These are phyloP conservation scores for Ambrosia artemisiifolia DNA, from an alignment of 129 eudicot genomes.

Conservation along the genomic window DNA sequence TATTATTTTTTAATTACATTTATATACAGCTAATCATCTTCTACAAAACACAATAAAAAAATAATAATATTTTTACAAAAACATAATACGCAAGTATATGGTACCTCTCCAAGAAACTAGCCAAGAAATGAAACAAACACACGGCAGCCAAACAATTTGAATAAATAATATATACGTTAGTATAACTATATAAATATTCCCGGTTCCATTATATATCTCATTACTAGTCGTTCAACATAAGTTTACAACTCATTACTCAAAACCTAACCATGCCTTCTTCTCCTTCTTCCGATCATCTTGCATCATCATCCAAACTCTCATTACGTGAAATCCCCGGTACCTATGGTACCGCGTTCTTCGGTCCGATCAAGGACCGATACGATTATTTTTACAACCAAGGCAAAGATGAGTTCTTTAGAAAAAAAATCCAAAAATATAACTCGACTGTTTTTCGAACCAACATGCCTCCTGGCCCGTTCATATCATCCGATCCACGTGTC, in stretches of 20 bases:
- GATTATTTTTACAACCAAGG: conserved; percentile 71
- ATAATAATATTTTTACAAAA: no score
- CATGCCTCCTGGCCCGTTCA: conserved; percentile 46
- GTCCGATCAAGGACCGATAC: conserved; percentile 50
- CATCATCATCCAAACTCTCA: conserved; percentile 27
- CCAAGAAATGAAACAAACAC: background rate
- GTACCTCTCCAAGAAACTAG: background rate
- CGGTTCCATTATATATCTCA: no score
- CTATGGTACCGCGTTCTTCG: conserved; percentile 58
- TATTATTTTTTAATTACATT: background rate
- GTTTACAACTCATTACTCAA: background rate
- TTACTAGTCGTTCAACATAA: no score
- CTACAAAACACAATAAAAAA: background rate
- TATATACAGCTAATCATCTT: background rate
- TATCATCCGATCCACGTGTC: conserved; percentile 37
- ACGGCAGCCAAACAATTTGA: background rate
- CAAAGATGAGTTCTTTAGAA: conserved; percentile 45
- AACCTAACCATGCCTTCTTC: conserved; percentile 24
- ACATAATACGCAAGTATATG: no score
- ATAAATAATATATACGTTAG: background rate
- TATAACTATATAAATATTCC: background rate
- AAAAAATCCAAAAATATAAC: conserved; percentile 48
- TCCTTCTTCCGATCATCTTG: conserved; percentile 11
- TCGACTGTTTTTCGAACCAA: conserved; percentile 53
- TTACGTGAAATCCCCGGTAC: conserved; percentile 54